phyloP scores from a whole-genome alignment of 2,329 filamentous ascomycete genomes.

The Alternaria gaisen region DNA sequence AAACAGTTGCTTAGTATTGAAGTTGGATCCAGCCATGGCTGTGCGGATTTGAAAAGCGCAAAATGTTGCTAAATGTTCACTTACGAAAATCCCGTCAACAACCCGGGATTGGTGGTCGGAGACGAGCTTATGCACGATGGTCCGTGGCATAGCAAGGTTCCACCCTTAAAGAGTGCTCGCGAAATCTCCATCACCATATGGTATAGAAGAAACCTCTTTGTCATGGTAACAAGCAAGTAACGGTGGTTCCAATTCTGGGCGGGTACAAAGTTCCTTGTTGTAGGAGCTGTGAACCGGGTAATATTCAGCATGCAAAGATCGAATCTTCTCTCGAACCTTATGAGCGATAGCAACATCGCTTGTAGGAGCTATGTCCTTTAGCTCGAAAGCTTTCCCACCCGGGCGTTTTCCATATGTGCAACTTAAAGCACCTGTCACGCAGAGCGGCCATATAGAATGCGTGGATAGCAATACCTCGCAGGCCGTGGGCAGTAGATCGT shows the following conservation, averaged over 20 bases:
- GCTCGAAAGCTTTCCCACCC: neutral
- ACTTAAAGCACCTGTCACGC: neutral
- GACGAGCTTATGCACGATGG: neutral
- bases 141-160: neutral
- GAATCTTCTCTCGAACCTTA: neutral
- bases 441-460: neutral
- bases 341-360: neutral
- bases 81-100: neutral
- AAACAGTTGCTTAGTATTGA: neutral
- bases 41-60: neutral
- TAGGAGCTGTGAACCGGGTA: neutral
- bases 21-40: neutral
- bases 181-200: neutral
- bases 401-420: neutral
- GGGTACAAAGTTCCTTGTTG: neutral
- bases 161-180: neutral
- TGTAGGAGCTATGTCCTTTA: neutral
- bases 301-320: neutral
- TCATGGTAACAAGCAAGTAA: neutral
- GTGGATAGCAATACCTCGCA: neutral
- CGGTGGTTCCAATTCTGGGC: neutral
- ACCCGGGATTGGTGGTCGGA: neutral
- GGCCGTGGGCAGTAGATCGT: neutral
- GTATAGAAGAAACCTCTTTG: neutral
- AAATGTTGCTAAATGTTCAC: neutral